Evolutionary conservation across 225 moss, liverwort and hornwort genomes (phyloP), one percentile per base, ranked within the genome.

Genomic region (Pleurozium schreberi): DNA sequence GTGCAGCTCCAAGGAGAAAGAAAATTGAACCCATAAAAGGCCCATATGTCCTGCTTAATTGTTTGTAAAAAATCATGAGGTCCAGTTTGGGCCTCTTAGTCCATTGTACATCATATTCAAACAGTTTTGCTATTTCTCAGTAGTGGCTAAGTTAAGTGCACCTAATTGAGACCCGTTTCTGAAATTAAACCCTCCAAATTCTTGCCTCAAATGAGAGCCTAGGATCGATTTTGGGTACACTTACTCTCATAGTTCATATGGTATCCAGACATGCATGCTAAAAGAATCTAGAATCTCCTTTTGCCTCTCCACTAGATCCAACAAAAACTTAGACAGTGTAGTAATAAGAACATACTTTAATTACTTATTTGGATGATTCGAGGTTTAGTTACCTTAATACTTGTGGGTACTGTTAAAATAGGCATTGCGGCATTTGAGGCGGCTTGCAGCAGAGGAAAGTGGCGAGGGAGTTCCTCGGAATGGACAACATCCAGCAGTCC

Each of bases 401-500:
- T 23, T 84, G 90, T 77, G 18, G 40, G 45, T 11, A 40, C 31
- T 83, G n/a, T 74, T 65, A 9, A 71, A 79, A 52, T 87, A 97
- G 97, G 97, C 96, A 60, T 83, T 98, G 82, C 97, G 98, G 33
- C 96, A 98, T 92, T 91, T 98, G 34, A 90, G 97, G 83, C 94
- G 96, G 67, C 84, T 97, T 53, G 95, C 96, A 47, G 95, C 95
- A 87, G 98, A 98, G 88, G 94, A 93, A 66, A 96, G 95, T n/a
- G 94, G 92, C 23, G 98, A 98, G 88, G 95, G 95, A 55, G 90
- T 94, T 52, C 87, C 96, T 42, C 96, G 98, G 75, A 95, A 93
- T 78, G 98, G 95, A 65, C 97, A 98, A 50, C 96, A 98, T 85
- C 98, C 98, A 43, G 94, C 93, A 81, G 96, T 96, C 18, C 93